These are phyloP conservation scores for Termitomyces titanicus DNA, from an alignment of 768 basidiomycete species.

Conservation along the genomic window DNA sequence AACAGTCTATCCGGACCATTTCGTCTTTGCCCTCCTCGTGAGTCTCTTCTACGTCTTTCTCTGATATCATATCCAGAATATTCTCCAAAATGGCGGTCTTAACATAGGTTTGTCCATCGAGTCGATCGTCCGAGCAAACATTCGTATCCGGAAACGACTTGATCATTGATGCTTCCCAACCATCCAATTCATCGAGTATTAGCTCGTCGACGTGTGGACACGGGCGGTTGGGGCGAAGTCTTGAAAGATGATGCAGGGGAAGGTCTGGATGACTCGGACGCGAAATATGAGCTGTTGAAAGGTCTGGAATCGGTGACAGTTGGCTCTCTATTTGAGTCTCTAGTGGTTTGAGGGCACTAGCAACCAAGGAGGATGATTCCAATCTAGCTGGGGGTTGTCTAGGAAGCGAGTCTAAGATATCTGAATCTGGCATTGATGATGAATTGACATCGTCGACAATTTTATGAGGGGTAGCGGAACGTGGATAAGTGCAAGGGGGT, in stretches of 20 bases:
- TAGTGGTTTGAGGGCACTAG: background rate
- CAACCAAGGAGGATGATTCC: background rate
- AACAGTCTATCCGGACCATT: constrained; percentile 14
- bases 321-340: background rate
- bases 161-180: background rate
- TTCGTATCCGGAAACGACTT: background rate
- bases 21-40: constrained; percentile 14
- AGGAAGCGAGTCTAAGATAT: background rate
- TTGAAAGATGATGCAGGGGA: background rate
- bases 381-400: background rate
- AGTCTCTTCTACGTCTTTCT: constrained; percentile 10
- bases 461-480: background rate
- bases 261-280: background rate
- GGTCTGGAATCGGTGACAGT: background rate
- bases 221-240: background rate
- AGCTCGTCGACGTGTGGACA: background rate
- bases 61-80: background rate
- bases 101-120: background rate
- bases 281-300: background rate
- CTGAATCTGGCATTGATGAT: background rate
- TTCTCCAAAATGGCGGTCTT: background rate
- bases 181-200: background rate
- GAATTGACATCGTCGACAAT: background rate
- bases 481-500: constrained; percentile 5
- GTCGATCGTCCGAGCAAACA: background rate